Conservation (phyloP, 106 monocot genomes). For the Dendrobium chrysotoxum region DNA sequence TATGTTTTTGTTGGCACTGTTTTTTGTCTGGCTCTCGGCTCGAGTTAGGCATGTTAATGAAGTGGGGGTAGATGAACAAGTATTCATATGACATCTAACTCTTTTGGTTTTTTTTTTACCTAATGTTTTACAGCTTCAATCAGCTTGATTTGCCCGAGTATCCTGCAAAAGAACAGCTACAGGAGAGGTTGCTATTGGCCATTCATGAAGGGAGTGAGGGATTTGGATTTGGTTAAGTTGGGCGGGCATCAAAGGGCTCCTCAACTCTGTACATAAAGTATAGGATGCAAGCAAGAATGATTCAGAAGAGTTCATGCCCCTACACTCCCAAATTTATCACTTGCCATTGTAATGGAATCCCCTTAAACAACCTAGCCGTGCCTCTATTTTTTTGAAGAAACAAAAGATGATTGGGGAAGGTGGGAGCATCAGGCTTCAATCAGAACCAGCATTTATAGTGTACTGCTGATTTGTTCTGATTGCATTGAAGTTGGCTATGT, state of each 20-base stretch:
- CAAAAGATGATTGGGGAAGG: background rate
- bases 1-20: too few relatives aligned
- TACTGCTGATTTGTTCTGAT: background rate
- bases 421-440: background rate
- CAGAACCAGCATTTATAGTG: background rate
- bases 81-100: background rate
- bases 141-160: slow-evolving; percentile 92
- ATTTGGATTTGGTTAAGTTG: slow-evolving; percentile 75
- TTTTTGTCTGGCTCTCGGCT: too few relatives aligned
- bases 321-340: background rate
- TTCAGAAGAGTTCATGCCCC: slow-evolving; percentile 6
- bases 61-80: background rate
- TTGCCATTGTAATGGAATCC: background rate
- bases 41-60: background rate
- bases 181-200: slow-evolving; percentile 79
- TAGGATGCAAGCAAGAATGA: slow-evolving; percentile 6
- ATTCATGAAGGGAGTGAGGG: slow-evolving; percentile 96
- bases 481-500: background rate
- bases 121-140: slow-evolving; percentile 61
- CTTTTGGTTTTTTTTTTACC: background rate
- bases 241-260: background rate
- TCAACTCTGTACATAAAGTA: slow-evolving; percentile 28
- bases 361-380: background rate
- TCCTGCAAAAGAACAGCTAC: slow-evolving; percentile 80
- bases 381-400: background rate